phyloP scores from a whole-genome alignment of 176 grass and related monocot genomes.

The Echinochloa phyllopogon region DNA sequence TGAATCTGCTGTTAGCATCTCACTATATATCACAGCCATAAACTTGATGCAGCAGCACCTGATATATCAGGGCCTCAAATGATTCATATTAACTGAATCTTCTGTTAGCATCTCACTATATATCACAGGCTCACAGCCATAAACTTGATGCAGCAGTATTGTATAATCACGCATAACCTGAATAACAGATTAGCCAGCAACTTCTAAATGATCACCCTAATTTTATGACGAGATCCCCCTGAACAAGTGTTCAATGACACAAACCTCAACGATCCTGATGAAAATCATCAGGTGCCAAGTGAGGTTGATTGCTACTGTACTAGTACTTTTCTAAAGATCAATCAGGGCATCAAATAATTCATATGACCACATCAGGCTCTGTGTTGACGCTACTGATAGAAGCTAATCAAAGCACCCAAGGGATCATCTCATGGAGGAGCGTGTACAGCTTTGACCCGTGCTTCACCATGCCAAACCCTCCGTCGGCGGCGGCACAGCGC shows the following conservation, averaged over 20 bases:
- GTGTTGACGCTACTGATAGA: neutral
- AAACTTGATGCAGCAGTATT: too few species aligned
- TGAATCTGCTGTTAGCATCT: too few species aligned
- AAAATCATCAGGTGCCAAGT: neutral
- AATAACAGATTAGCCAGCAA: too few species aligned
- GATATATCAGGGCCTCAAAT: too few species aligned
- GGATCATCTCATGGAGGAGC: neutral
- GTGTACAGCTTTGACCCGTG: constrained; percentile 17
- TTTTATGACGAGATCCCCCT: too few species aligned
- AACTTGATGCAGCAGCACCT: too few species aligned
- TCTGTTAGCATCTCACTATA: too few species aligned
- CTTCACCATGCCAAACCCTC: neutral
- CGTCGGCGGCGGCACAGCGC: too few species aligned
- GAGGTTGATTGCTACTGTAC: neutral
- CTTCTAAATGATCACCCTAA: too few species aligned
- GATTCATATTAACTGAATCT: too few species aligned
- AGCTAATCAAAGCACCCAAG: constrained; percentile 13
- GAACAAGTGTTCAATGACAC: neutral
- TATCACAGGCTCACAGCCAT: too few species aligned
- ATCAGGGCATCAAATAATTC: neutral
- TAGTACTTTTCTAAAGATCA: neutral
- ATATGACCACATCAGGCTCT: neutral
- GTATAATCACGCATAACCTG: neutral
- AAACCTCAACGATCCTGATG: neutral
- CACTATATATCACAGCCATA: too few species aligned